Base-by-base conservation (phyloP, 2,329 filamentous ascomycete species). In the Zasmidium angulare region DNA sequence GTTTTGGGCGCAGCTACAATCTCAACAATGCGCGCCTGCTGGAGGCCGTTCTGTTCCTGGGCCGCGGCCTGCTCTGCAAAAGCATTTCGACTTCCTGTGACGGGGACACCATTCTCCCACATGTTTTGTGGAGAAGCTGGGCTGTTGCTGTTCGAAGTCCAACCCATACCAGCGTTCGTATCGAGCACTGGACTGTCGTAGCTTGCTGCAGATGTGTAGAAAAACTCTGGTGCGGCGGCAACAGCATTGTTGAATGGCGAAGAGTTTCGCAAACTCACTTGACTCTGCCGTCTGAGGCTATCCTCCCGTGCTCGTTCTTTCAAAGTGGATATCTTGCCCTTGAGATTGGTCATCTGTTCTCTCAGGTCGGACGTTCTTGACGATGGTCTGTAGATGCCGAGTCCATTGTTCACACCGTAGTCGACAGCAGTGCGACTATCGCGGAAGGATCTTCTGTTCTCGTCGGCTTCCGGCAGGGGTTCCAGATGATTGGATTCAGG, bases 301-400 rank as follows among this genome's bases (percentile, higher is more conserved):
- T 96, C 92, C 59, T 89, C 89, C 20, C 89, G 85, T 0, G 90
- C 89, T 67, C 91, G 88, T 63, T 92, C 86, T 67, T 90, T 89
- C 46, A 96, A 75, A 17, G 81, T 89, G 1, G 91, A 93, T 36
- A 96, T 92, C 69, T 91, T 91, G 60, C 89, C 90, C 71, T 92
- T 93, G 50, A 96, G 80, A 55, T 89, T 91, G 57, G 89, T 87
- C 84, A 96, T 90, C 72, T 96, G 91, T 65, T 91, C 88, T 61
- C 91, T 90, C 47, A 96, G 79, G 69, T 86, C 84, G 9, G 88
- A 86, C 70, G 87, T 82, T n/a, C 86, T 86, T 0, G 91, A 93
- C 14, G 86, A 81, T 2, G 89, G 87, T 19, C 90, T 83, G 23
- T 83, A 83, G 9, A 88, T 75, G 1, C 80, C 81, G 12, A 68